phyloP scores from a whole-genome alignment of 2,329 filamentous ascomycete genomes.

The Aotearoamyces nothofagi region DNA sequence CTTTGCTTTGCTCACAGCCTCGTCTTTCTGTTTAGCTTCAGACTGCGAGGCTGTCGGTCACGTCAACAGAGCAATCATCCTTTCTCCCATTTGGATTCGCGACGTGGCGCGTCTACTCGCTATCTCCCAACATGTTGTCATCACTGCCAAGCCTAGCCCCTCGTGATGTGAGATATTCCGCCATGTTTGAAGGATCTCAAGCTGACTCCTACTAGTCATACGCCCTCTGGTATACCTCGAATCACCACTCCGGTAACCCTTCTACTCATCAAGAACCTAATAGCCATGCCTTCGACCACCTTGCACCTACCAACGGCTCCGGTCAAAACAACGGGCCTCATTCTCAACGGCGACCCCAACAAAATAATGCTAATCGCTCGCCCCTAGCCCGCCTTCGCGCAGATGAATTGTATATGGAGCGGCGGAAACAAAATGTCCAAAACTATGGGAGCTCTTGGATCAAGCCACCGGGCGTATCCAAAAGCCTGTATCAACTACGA shows the following conservation, averaged over 20 bases:
- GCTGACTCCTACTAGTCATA: conserved; percentile 38
- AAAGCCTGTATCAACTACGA: conserved; percentile 78
- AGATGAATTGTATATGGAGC: conserved; percentile 64
- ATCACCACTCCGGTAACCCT: conserved; percentile 30
- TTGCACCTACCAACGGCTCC: conserved; percentile 8
- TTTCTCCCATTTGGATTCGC: too few relatives aligned
- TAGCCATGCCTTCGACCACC: conserved; percentile 18
- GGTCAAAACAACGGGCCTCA: conserved; percentile 12
- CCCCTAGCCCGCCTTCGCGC: conserved; percentile 53
- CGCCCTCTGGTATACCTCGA: conserved; percentile 58
- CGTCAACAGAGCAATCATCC: too few relatives aligned
- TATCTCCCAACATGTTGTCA: conserved; percentile 43
- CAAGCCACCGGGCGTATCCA: conserved; percentile 71
- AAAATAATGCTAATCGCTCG: conserved; percentile 35
- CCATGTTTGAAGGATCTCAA: conserved; percentile 2
- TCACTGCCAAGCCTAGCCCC: conserved; percentile 53
- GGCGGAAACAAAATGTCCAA: conserved; percentile 66
- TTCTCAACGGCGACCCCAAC: conserved; percentile 23
- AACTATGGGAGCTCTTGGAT: conserved; percentile 88
- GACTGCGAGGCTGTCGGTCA: too few relatives aligned
- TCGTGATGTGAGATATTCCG: conserved; percentile 41
- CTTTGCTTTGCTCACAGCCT: too few relatives aligned
- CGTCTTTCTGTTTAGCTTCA: too few relatives aligned
- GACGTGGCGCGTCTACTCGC: too few relatives aligned
- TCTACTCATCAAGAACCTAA: conserved; percentile 15